phyloP scores from a whole-genome alignment of 305 asterid genomes.

The Fraxinus sp. region DNA sequence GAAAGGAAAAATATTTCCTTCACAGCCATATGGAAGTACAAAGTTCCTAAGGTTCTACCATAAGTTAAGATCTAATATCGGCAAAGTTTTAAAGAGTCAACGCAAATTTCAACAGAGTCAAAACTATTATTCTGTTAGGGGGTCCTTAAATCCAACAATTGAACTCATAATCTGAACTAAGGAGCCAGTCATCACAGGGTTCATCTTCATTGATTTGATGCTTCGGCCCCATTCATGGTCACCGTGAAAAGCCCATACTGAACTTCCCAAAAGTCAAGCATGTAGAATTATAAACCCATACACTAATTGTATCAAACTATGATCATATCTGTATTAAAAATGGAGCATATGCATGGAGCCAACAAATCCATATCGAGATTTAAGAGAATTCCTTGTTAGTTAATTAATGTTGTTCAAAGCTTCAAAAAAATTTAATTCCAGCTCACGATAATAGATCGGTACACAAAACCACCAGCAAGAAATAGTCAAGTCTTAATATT shows the following conservation, averaged over 20 bases:
- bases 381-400: neutral
- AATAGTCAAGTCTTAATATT: neutral
- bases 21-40: neutral
- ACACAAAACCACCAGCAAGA: neutral
- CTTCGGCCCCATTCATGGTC: neutral
- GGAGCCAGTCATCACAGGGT: neutral
- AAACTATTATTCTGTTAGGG: neutral
- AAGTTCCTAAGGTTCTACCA: neutral
- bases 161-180: neutral
- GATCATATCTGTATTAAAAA: neutral
- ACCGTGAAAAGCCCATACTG: neutral
- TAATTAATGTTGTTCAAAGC: neutral
- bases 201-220: neutral
- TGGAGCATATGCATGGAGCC: neutral
- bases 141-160: neutral
- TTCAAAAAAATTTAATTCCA: neutral
- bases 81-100: neutral
- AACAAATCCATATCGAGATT: neutral
- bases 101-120: neutral
- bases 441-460: neutral
- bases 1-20: neutral
- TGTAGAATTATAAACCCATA: neutral
- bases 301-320: neutral
- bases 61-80: neutral
- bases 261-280: neutral